Base-by-base conservation (phyloP, 805 yeast species). In the Diddensiella caesifluorescens region DNA sequence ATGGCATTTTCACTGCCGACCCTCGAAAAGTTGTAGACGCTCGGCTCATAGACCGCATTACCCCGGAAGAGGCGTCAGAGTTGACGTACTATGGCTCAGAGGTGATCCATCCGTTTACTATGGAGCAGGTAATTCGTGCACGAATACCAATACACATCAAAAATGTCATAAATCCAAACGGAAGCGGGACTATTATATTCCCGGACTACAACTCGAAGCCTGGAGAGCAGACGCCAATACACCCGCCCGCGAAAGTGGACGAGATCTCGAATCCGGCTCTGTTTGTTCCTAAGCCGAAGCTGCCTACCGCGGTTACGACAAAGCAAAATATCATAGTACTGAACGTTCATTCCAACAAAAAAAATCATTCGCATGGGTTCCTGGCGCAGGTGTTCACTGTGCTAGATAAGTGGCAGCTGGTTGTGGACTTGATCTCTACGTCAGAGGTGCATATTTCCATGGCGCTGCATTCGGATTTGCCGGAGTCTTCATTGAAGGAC, bases 51-150 rank as follows among this genome's bases (percentile, higher is more conserved):
- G 76, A 79, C 44, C 77, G 87, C 40, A 96, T 92, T 49, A 92
- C 97, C 0, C 98, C 98, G 3, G 97, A 92, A 60, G 98, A 92
- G 68, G 98, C 98, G 3, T 92, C 97, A 0, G 98, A 92, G 68
- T 75, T 92, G 62, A 92, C 98, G 1, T 92, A 92, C 65, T 92
- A 92, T 60, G 98, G 98, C 34, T 82, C 94, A 2, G 98, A 92
- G 67, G 98, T 92, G 51, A 92, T 92, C 54, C 98, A 92, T 60
- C 98, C 98, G 2, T 55, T 92, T 70, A 92, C 98, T 18, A 92
- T 92, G 98, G 97, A 90, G 67, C 98, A 92, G 68, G 98, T 90
- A 44, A 92, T 92, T 55, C 79, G 80, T 53, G 97, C 97, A 19
- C 85, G 82, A 60, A 92, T 92, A 59, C 98, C 98, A 35, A 92